These are phyloP conservation scores for Kodamaea hsintzibuensis DNA, from an alignment of 805 yeast genomes.

Conservation along the genomic window DNA sequence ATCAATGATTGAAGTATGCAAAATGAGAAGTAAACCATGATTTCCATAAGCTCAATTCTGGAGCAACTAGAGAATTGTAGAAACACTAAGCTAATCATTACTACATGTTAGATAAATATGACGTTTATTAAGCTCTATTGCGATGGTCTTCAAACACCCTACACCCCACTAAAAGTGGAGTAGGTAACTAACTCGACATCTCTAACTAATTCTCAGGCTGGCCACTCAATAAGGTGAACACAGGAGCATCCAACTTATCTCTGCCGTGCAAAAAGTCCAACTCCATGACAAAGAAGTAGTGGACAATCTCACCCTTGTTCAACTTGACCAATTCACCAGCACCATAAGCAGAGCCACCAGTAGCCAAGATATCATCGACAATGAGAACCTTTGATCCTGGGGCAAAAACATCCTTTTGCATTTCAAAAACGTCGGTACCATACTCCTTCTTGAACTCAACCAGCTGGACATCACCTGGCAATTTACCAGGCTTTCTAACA, in stretches of 20 bases:
- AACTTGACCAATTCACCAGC: slow-evolving; percentile 80
- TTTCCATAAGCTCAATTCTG: too few species aligned
- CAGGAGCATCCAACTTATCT: slow-evolving; percentile 79
- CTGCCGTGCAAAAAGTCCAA: slow-evolving; percentile 93
- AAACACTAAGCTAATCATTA: too few species aligned
- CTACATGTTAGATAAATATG: too few species aligned
- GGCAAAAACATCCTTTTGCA: slow-evolving; percentile 81
- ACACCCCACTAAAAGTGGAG: too few species aligned
- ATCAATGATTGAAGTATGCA: not conserved
- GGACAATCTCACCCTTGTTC: slow-evolving; percentile 71
- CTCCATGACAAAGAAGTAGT: slow-evolving; percentile 90
- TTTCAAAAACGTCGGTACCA: slow-evolving; percentile 86
- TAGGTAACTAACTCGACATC: too few species aligned
- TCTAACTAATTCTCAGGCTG: slow-evolving; percentile 55
- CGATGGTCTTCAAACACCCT: too few species aligned
- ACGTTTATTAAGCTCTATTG: not conserved
- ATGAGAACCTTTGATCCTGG: slow-evolving; percentile 78
- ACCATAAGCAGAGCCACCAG: slow-evolving; percentile 95
- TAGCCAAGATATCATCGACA: slow-evolving; percentile 96
- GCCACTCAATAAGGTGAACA: slow-evolving; percentile 85
- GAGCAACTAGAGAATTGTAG: too few species aligned
- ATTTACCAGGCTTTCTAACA: slow-evolving; percentile 91
- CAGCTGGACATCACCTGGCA: slow-evolving; percentile 78
- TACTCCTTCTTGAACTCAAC: slow-evolving; percentile 88
- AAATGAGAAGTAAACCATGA: too few species aligned